phyloP scores from a whole-genome alignment of 2,329 filamentous ascomycete species.

The Colletotrichum euphorbiae region DNA sequence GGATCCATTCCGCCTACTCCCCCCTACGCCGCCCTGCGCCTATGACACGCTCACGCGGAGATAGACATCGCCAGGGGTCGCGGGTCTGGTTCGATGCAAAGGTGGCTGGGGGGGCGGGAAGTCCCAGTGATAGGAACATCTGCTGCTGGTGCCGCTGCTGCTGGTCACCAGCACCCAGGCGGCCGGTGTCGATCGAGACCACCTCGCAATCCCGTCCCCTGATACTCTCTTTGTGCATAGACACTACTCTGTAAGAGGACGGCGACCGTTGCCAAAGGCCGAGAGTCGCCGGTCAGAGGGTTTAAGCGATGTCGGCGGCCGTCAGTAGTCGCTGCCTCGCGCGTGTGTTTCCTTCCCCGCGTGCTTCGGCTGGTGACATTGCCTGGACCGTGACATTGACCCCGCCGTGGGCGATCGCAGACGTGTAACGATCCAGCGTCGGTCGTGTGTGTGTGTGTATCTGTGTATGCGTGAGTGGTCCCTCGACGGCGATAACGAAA shows the following conservation, averaged over 20 bases:
- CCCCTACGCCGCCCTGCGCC: background rate
- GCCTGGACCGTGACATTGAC: conserved; percentile 1
- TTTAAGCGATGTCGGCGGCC: background rate
- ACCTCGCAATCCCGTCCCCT: conserved; percentile 24
- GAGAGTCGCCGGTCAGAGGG: too few relatives aligned
- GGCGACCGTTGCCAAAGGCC: background rate
- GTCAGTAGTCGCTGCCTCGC: conserved; percentile 8
- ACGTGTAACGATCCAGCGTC: conserved; percentile 14
- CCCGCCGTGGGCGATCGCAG: conserved; percentile 22
- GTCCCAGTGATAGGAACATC: conserved; percentile 13
- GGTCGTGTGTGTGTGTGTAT: background rate
- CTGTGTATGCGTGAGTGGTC: background rate
- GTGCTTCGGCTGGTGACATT: conserved; percentile 1
- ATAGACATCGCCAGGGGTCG: conserved; percentile 16
- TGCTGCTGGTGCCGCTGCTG: too few relatives aligned
- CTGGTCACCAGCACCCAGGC: conserved; percentile 31
- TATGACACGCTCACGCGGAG: conserved; percentile 24
- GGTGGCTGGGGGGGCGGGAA: conserved; percentile 25
- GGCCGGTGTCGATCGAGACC: conserved; percentile 37
- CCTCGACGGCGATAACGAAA: conserved; percentile 16
- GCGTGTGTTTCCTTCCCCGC: background rate
- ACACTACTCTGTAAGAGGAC: conserved; percentile 3
- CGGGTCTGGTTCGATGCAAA: background rate
- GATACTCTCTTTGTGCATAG: conserved; percentile 14
- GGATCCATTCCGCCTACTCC: conserved; percentile 21